phyloP scores from a whole-genome alignment of 305 asterid species.

The Petunia hybrid region DNA sequence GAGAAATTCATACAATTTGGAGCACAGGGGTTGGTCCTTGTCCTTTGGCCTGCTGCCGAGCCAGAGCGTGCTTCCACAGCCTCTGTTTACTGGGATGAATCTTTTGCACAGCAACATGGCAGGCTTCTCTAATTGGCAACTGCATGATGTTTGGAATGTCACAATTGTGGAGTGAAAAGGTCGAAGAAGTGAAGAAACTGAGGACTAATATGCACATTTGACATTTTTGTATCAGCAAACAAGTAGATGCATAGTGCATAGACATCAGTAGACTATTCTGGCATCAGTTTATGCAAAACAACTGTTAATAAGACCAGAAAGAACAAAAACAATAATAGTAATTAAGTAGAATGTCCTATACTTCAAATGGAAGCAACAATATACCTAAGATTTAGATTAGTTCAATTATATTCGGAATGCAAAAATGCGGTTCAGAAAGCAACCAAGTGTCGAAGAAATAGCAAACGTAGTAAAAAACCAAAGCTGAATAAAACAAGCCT shows the following conservation, averaged over 20 bases:
- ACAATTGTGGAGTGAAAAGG: too few relatives aligned
- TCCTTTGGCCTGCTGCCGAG: conserved; percentile 87
- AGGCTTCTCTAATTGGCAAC: conserved; percentile 99
- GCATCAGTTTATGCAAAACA: conserved; percentile 3
- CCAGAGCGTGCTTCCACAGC: conserved; percentile 99
- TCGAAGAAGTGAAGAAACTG: too few relatives aligned
- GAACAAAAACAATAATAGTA: too few relatives aligned
- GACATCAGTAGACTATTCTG: conserved; percentile 6
- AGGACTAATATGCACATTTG: too few relatives aligned
- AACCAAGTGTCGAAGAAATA: conserved; percentile 20
- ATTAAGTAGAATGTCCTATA: background rate
- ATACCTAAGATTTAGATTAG: too few relatives aligned
- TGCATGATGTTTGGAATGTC: conserved; percentile 46
- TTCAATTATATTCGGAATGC: too few relatives aligned
- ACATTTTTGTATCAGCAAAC: too few relatives aligned
- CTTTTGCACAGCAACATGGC: conserved; percentile 95
- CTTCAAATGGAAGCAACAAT: conserved; percentile 22
- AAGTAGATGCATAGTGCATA: too few relatives aligned
- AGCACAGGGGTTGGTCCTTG: conserved; percentile 80
- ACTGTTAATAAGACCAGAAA: too few relatives aligned
- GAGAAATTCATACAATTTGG: conserved; percentile 74
- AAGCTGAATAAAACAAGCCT: background rate
- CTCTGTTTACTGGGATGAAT: conserved; percentile 88
- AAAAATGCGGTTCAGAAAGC: background rate
- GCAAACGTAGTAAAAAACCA: background rate